A percentile compares a stretch with the other conserved stretches of the same genome.
Evolutionary conservation across 2,329 filamentous ascomycete genomes (phyloP).

Genomic region (Penicillium sp.): DNA sequence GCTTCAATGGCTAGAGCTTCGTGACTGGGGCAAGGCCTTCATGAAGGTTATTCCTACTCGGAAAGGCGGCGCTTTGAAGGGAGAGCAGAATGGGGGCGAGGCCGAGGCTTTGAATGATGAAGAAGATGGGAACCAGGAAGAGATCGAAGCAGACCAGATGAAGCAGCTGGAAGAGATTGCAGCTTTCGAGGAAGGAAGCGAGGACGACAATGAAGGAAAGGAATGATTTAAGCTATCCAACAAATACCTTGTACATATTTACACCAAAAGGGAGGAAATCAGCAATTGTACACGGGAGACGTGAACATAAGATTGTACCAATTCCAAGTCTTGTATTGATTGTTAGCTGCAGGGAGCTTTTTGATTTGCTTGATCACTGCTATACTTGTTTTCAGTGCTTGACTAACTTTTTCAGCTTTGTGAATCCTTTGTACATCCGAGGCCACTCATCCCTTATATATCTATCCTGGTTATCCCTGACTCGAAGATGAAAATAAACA

Average conservation of each 20-base stretch:
- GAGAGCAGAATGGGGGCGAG: slow-evolving; percentile 19
- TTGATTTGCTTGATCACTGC: background rate
- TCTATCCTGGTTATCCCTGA: background rate
- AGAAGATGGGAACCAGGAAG: slow-evolving; percentile 11
- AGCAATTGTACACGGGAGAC: background rate
- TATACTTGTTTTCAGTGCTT: background rate
- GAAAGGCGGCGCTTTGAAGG: slow-evolving; percentile 72
- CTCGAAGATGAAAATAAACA: too few relatives aligned
- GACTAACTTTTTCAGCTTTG: background rate
- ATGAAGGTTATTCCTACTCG: slow-evolving; percentile 82
- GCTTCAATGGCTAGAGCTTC: slow-evolving; percentile 84
- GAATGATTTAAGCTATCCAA: background rate
- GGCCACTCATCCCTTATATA: too few relatives aligned
- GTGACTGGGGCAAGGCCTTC: slow-evolving; percentile 90
- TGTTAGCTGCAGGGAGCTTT: background rate
- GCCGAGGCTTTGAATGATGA: slow-evolving; percentile 16
- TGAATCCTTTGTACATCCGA: background rate
- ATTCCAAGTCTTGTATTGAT: background rate
- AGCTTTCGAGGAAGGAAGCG: background rate
- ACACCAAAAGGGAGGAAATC: background rate
- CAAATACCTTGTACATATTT: background rate
- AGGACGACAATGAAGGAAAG: slow-evolving; percentile 4
- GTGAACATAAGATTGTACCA: background rate
- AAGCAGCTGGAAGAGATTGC: slow-evolving; percentile 7
- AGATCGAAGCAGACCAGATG: slow-evolving; percentile 1